Evolutionary conservation across 129 eudicot genomes (phyloP).

Genomic region (Scalesia atractyloides): DNA sequence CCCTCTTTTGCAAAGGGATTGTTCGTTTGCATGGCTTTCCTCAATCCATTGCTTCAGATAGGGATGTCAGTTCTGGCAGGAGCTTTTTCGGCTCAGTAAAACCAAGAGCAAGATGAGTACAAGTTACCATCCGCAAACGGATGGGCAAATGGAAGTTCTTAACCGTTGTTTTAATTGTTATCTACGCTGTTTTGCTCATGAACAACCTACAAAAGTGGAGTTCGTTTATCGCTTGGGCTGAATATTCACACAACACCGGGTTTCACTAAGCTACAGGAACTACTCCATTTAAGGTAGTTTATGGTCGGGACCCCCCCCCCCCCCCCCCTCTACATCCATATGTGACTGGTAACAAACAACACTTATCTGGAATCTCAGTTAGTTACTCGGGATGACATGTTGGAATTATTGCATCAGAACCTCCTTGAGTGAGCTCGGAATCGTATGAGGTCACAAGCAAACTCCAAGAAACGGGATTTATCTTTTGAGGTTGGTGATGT

Average conservation of each 20-base stretch:
- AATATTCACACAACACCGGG: background rate
- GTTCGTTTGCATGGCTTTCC: too few relatives aligned
- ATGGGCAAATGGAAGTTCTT: background rate
- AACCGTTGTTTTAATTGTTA: constrained; percentile 14
- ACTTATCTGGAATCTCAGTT: constrained; percentile 15
- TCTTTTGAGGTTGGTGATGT: constrained; percentile 9
- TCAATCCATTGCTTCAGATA: too few relatives aligned
- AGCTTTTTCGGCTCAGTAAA: background rate
- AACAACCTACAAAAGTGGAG: background rate
- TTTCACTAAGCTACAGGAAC: background rate
- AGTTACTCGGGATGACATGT: constrained; percentile 7
- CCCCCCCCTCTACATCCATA: background rate
- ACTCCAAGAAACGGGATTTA: constrained; percentile 4
- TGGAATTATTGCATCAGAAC: background rate
- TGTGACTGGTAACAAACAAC: background rate
- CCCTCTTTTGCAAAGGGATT: too few relatives aligned
- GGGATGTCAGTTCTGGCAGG: background rate
- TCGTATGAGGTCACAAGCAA: constrained; percentile 11
- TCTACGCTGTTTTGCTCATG: constrained; percentile 8
- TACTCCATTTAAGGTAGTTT: constrained; percentile 5
- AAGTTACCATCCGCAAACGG: constrained; percentile 16
- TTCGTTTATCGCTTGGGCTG: background rate
- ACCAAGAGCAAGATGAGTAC: background rate
- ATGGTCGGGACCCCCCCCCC: constrained; percentile 15
- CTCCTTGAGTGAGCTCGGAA: constrained; percentile 10